Conservation (phyloP, 805 yeast genomes). For the Saccharomyces cerevisiae region DNA sequence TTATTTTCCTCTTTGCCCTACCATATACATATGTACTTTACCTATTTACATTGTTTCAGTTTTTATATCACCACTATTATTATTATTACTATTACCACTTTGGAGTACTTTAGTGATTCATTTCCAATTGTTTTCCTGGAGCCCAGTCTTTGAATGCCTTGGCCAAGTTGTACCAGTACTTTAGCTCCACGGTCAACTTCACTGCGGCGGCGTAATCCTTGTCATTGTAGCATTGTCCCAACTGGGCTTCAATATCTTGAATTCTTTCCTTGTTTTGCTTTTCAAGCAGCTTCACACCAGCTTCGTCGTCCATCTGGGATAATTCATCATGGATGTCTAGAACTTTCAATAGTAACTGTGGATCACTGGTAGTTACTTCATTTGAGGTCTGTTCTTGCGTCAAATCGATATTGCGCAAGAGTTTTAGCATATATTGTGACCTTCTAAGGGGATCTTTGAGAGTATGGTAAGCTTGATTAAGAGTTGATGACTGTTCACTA, state of each 20-base stretch:
- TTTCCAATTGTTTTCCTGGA: conserved; percentile 53
- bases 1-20: background rate
- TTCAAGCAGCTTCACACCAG: conserved; percentile 47
- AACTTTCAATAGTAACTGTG: conserved; percentile 61
- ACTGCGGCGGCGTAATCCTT: conserved; percentile 54
- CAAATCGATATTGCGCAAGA: conserved; percentile 43
- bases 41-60: background rate
- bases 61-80: background rate
- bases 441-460: conserved; percentile 63
- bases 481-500: conserved; percentile 36
- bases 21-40: background rate
- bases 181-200: conserved; percentile 58
- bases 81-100: conserved; percentile 1
- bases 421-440: conserved; percentile 49
- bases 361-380: conserved; percentile 39
- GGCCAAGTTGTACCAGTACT: conserved; percentile 77
- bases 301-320: conserved; percentile 53
- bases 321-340: conserved; percentile 79
- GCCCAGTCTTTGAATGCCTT: conserved; percentile 70
- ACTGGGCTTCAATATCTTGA: conserved; percentile 33
- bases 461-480: conserved; percentile 73
- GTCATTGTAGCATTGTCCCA: conserved; percentile 40
- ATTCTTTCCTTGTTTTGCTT: conserved; percentile 53
- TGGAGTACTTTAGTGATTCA: conserved; percentile 43
- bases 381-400: conserved; percentile 49